Percentiles rank a stretch among this genome's conserved stretches.
Conservation (phyloP, 495 filamentous ascomycete species). For the Aeminium ludgeri region DNA sequence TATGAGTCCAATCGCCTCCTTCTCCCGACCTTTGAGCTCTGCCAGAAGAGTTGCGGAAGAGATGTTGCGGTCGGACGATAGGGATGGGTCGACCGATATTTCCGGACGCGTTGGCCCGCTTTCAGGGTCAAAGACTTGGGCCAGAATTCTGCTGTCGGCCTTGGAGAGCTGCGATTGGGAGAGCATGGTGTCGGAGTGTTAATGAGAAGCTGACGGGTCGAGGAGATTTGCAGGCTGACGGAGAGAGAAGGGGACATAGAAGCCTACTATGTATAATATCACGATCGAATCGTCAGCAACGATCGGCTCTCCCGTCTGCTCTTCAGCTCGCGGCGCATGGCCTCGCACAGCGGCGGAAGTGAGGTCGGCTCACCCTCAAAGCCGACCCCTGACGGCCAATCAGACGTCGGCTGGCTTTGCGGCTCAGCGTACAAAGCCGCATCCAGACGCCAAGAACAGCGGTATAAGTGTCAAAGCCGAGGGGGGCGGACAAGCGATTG, state of each 20-base stretch:
- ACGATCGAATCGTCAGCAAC: neutral
- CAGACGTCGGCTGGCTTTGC: neutral
- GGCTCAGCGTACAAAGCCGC: too few relatives aligned
- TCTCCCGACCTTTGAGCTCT: constrained; percentile 21
- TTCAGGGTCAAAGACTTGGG: constrained; percentile 68
- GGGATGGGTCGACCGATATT: constrained; percentile 31
- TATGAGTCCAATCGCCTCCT: neutral
- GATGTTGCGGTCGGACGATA: constrained; percentile 46
- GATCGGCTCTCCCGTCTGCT: too few relatives aligned
- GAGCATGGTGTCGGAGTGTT: too few relatives aligned
- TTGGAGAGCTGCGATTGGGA: constrained; percentile 33
- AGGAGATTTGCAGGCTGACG: neutral
- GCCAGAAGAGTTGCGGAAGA: constrained; percentile 18
- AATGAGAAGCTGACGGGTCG: too few relatives aligned
- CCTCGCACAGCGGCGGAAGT: too few relatives aligned
- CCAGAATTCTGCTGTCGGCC: constrained; percentile 55
- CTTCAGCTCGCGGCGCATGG: too few relatives aligned
- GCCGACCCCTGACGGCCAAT: constrained; percentile 24
- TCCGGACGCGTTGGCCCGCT: constrained; percentile 33
- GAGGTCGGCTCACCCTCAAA: too few relatives aligned
- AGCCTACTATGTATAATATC: neutral
- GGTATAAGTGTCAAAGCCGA: too few relatives aligned
- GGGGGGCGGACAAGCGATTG: too few relatives aligned
- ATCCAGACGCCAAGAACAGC: too few relatives aligned
- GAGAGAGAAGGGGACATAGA: neutral